Conservation (phyloP, 108 stramenopile genomes). For the Skeletonema costatum region DNA sequence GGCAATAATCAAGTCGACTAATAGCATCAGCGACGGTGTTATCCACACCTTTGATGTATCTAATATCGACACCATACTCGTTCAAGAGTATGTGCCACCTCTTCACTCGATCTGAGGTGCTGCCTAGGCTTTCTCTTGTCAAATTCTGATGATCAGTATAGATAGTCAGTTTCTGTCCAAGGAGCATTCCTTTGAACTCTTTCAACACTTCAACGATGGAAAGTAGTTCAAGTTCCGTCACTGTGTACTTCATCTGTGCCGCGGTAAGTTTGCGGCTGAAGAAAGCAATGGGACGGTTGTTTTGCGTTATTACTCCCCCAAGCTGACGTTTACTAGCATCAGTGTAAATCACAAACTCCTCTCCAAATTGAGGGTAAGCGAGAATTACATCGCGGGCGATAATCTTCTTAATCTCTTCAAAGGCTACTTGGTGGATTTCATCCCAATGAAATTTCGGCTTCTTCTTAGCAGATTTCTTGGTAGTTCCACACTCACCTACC, state of each 20-base stretch:
- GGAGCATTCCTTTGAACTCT: conserved; percentile 48
- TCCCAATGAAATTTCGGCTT: conserved; percentile 40
- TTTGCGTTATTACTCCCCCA: too few species aligned
- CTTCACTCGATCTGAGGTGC: conserved; percentile 2
- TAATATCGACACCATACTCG: conserved; percentile 4
- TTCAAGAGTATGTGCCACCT: conserved; percentile 12
- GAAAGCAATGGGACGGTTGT: too few species aligned
- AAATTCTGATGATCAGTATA: conserved; percentile 27
- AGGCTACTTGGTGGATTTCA: conserved; percentile 36
- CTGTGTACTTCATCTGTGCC: too few species aligned
- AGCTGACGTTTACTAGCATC: too few species aligned
- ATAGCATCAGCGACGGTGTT: conserved; percentile 32
- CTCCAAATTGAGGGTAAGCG: too few species aligned
- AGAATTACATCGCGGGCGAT: conserved; percentile 42
- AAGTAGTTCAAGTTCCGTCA: conserved; percentile 51
- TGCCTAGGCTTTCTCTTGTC: background rate
- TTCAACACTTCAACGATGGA: conserved; percentile 57
- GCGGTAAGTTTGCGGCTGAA: too few species aligned
- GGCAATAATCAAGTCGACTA: conserved; percentile 3
- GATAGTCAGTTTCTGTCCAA: conserved; percentile 31
- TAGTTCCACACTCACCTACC: conserved; percentile 9
- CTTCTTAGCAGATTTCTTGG: background rate
- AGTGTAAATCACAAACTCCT: too few species aligned
- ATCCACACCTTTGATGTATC: conserved; percentile 24
- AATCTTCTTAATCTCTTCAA: conserved; percentile 45